phyloP scores from a whole-genome alignment of 805 yeast species.

The Saturnispora kantuleensis region DNA sequence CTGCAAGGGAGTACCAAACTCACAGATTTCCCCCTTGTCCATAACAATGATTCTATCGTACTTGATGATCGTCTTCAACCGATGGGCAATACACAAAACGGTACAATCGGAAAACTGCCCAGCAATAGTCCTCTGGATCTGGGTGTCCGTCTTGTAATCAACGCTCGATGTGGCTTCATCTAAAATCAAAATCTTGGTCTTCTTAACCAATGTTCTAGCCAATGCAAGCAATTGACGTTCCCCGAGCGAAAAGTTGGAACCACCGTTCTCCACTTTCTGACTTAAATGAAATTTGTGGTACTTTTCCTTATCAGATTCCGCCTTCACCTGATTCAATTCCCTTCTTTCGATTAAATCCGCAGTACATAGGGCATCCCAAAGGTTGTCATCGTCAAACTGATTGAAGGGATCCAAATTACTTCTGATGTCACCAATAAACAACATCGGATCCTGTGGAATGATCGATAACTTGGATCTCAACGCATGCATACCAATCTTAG shows the following conservation, averaged over 20 bases:
- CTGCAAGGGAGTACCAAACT: slow-evolving; percentile 43
- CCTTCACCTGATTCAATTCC: slow-evolving; percentile 26
- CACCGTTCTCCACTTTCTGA: slow-evolving; percentile 52
- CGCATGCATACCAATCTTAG: slow-evolving; percentile 53
- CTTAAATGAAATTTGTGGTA: slow-evolving; percentile 29
- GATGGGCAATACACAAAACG: slow-evolving; percentile 78
- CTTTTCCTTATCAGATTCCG: slow-evolving; percentile 9
- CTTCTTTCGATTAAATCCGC: background rate
- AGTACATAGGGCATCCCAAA: slow-evolving; percentile 57
- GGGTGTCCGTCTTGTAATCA: slow-evolving; percentile 78
- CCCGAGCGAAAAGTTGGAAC: slow-evolving; percentile 63
- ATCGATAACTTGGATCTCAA: slow-evolving; percentile 63
- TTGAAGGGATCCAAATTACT: slow-evolving; percentile 72
- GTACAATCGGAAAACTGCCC: slow-evolving; percentile 66
- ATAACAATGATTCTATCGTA: slow-evolving; percentile 52
- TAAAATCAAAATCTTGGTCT: slow-evolving; percentile 63
- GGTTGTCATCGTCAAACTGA: slow-evolving; percentile 40
- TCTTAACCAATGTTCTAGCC: slow-evolving; percentile 72
- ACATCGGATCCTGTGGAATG: slow-evolving; percentile 84
- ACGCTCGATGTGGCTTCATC: slow-evolving; percentile 81
- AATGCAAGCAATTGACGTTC: slow-evolving; percentile 72
- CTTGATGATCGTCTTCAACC: slow-evolving; percentile 54
- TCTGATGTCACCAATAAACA: slow-evolving; percentile 71
- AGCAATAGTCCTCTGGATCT: slow-evolving; percentile 64
- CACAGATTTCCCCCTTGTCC: slow-evolving; percentile 45